Evolutionary conservation across 2,329 filamentous ascomycete species (phyloP).

Genomic region (Apiospora koreana): DNA sequence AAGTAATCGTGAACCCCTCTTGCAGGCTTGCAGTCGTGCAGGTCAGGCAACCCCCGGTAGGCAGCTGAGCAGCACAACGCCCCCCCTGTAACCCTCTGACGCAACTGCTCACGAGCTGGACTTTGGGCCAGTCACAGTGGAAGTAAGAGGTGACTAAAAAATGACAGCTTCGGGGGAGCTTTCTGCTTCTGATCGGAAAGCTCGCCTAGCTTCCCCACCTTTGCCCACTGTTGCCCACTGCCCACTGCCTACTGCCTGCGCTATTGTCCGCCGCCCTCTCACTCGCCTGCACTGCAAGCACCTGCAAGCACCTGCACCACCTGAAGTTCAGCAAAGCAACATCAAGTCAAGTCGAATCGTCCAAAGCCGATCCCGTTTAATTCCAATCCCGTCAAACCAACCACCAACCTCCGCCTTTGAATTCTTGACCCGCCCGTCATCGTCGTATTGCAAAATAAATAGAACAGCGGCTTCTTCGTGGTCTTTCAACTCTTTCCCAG

Average conservation of each 20-base stretch:
- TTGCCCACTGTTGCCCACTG: neutral
- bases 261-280: neutral
- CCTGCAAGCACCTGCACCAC: neutral
- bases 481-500: neutral
- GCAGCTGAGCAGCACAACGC: neutral
- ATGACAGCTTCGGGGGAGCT: constrained; percentile 1
- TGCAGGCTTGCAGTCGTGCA: too few relatives aligned
- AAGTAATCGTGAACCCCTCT: neutral
- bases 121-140: neutral
- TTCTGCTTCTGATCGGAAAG: neutral
- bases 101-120: constrained; percentile 4
- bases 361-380: neutral
- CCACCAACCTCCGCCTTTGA: constrained; percentile 4
- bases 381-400: neutral
- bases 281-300: neutral
- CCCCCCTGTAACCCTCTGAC: constrained; percentile 8
- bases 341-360: neutral
- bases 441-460: neutral
- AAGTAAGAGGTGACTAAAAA: neutral
- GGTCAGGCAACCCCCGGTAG: neutral
- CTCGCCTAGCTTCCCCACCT: neutral
- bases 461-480: neutral
- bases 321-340: neutral
- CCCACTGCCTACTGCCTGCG: too few relatives aligned
- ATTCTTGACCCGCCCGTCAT: neutral